A percentile compares a stretch with the other conserved stretches of the same genome.
phyloP scores from a whole-genome alignment of 805 yeast genomes.

The Lipomyces anomalus region DNA sequence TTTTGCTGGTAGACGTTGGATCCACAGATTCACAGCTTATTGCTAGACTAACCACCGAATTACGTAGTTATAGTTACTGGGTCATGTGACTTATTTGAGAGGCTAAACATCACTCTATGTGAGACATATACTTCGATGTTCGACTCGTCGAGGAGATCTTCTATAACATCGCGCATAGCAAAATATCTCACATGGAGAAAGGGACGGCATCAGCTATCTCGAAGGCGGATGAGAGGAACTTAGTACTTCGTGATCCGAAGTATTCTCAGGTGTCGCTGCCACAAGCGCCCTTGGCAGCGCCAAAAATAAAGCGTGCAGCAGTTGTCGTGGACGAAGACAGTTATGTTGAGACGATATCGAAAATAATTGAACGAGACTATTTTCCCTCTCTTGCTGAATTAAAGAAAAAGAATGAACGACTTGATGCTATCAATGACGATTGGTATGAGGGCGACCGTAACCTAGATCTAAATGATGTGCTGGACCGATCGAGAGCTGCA shows the following conservation, averaged over 20 bases:
- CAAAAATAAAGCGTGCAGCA: constrained; percentile 9
- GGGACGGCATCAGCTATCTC: no score
- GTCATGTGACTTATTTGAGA: no score
- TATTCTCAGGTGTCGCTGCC: constrained; percentile 6
- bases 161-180: no score
- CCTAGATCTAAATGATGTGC: neutral
- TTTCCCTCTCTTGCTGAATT: constrained; percentile 22
- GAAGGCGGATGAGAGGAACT: neutral
- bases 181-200: no score
- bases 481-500: constrained; percentile 3
- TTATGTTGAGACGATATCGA: constrained; percentile 24
- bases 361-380: constrained; percentile 27
- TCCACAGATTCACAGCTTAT: no score
- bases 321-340: constrained; percentile 29
- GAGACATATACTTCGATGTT: no score
- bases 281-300: constrained; percentile 10
- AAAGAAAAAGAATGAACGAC: constrained; percentile 7
- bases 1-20: no score
- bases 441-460: constrained; percentile 1
- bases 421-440: constrained; percentile 17
- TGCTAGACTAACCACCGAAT: no score
- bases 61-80: no score
- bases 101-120: no score
- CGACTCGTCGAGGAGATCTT: no score
- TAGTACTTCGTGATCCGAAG: neutral